Conservation (phyloP, 495 filamentous ascomycete genomes). For the Rostrohypoxylon terebratum region DNA sequence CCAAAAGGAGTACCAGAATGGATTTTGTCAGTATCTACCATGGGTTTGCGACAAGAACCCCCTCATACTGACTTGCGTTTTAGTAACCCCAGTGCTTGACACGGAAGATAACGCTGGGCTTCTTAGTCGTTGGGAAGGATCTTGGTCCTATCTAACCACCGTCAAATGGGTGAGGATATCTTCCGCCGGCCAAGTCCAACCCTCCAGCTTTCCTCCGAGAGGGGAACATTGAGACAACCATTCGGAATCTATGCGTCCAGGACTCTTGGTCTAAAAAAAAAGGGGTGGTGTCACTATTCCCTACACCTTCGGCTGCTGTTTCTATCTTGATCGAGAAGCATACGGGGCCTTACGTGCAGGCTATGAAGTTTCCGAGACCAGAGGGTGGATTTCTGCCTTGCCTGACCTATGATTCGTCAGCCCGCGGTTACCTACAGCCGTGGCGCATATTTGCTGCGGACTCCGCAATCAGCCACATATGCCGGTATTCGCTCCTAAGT, state of each 20-base stretch:
- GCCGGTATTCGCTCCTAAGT: conserved; percentile 30
- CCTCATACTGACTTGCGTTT: conserved; percentile 34
- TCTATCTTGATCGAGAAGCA: conserved; percentile 42
- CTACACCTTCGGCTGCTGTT: conserved; percentile 40
- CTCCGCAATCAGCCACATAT: conserved; percentile 41
- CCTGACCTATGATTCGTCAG: conserved; percentile 33
- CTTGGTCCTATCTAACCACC: conserved; percentile 66
- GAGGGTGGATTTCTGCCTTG: conserved; percentile 16
- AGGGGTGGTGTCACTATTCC: conserved; percentile 26
- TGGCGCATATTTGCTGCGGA: conserved; percentile 39
- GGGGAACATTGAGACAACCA: conserved; percentile 58
- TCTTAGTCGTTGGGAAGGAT: conserved; percentile 63
- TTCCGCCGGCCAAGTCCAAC: conserved; percentile 65
- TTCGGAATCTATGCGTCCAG: conserved; percentile 22
- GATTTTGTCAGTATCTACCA: conserved; percentile 71
- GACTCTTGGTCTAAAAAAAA: conserved; percentile 11
- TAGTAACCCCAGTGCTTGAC: conserved; percentile 66
- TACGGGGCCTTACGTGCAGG: conserved; percentile 43
- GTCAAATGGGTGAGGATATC: conserved; percentile 70
- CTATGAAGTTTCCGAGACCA: conserved; percentile 43
- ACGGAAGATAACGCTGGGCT: conserved; percentile 57
- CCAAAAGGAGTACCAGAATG: conserved; percentile 82
- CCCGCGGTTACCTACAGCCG: conserved; percentile 42
- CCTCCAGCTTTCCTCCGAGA: conserved; percentile 77
- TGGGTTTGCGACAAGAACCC: neutral